Conservation (phyloP, 768 basidiomycete genomes). For the Tricholoma bakamatsutake region DNA sequence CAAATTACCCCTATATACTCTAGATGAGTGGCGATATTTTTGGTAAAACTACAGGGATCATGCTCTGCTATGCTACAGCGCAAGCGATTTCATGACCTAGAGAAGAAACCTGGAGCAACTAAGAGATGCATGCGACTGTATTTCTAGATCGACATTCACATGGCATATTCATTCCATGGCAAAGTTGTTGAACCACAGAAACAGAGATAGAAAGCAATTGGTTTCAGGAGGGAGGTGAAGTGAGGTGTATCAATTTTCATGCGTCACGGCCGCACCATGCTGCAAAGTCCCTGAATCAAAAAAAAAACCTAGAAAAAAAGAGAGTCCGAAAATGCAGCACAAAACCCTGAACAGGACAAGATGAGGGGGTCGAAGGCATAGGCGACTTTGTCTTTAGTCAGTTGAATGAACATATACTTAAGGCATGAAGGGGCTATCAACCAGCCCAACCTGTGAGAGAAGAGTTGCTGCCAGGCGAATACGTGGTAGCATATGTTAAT, state of each 20-base stretch:
- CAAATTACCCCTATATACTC: not conserved
- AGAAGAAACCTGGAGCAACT: not conserved
- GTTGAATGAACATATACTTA: conserved; percentile 1
- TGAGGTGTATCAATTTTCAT: not conserved
- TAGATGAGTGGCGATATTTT: not conserved
- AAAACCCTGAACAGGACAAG: conserved; percentile 5
- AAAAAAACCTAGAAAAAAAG: not conserved
- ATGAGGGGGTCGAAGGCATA: not conserved
- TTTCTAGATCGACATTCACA: not conserved
- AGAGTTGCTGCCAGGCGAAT: conserved; percentile 26
- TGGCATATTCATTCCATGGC: not conserved
- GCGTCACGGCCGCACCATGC: not conserved
- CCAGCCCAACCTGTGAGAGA: conserved; percentile 47
- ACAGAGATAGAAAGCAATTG: not conserved
- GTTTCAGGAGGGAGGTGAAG: not conserved
- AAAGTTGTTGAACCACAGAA: not conserved
- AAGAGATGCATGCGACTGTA: not conserved
- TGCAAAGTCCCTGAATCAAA: not conserved
- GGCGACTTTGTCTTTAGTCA: not conserved
- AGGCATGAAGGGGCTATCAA: conserved; percentile 16
- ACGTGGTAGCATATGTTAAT: conserved; percentile 17
- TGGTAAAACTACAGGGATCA: conserved; percentile 2
- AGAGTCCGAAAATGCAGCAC: not conserved
- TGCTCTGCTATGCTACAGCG: not conserved
- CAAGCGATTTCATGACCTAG: not conserved